phyloP scores from a whole-genome alignment of 306 rosid species.

The Astragalus glycyphyllos region DNA sequence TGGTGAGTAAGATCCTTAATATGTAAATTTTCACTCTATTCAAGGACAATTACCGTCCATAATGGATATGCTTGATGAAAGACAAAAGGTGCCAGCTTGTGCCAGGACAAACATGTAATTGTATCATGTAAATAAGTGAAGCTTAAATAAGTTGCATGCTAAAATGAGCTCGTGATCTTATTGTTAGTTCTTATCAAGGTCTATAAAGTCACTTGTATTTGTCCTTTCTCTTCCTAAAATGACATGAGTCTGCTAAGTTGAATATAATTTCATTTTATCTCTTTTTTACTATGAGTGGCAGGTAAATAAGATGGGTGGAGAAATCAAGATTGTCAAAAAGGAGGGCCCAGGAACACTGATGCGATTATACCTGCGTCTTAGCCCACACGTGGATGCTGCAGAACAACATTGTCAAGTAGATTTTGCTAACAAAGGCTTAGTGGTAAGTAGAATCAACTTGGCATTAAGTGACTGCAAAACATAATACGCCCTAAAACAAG shows the following conservation, averaged over 20 bases:
- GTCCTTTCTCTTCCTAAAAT: conserved; percentile 22
- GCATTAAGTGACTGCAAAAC: conserved; percentile 25
- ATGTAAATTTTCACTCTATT: conserved; percentile 1
- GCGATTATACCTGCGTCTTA: conserved; percentile 74
- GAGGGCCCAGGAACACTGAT: conserved; percentile 89
- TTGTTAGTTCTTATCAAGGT: conserved; percentile 17
- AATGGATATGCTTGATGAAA: conserved; percentile 6
- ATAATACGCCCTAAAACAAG: conserved; percentile 31
- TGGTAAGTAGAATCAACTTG: conserved; percentile 64
- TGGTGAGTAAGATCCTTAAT: conserved; percentile 68
- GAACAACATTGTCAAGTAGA: conserved; percentile 74
- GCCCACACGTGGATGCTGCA: conserved; percentile 60
- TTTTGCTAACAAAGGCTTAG: conserved; percentile 66
- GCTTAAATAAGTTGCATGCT: conserved; percentile 35
- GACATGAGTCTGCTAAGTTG: conserved; percentile 23
- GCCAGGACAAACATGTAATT: conserved; percentile 7
- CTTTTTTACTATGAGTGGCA: conserved; percentile 42
- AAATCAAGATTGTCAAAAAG: conserved; percentile 88
- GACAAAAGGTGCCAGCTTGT: neutral
- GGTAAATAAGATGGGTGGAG: conserved; percentile 99
- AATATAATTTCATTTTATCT: conserved; percentile 26
- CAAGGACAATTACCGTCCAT: conserved; percentile 24
- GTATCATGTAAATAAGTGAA: conserved; percentile 4
- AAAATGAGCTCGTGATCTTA: conserved; percentile 13
- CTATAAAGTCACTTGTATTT: conserved; percentile 14